These are phyloP conservation scores for Quercus suber DNA, from an alignment of 306 rosid genomes.

Conservation along the genomic window DNA sequence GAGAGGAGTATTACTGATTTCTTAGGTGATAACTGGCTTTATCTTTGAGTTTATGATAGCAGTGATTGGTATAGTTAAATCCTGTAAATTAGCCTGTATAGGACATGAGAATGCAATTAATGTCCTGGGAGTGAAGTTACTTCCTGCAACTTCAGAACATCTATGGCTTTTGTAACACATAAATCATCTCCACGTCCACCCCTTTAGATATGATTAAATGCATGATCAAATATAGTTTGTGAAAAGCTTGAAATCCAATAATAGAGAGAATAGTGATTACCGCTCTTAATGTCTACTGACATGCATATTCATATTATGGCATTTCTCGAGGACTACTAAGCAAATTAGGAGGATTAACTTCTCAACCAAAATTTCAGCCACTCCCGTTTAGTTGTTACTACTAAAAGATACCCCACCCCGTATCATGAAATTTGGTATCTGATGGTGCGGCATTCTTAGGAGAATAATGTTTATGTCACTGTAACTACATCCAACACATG, in stretches of 20 bases:
- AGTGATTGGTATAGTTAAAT: neutral
- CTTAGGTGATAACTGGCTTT: neutral
- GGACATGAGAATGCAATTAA: neutral
- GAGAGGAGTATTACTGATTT: neutral
- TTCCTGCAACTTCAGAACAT: too few relatives aligned
- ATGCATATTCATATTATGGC: too few relatives aligned
- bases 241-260: neutral
- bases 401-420: neutral
- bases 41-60: neutral
- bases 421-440: neutral
- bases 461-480: neutral
- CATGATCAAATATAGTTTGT: neutral
- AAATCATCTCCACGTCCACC: too few relatives aligned
- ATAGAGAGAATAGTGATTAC: too few relatives aligned
- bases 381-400: neutral
- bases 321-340: neutral
- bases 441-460: neutral
- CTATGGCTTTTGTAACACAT: too few relatives aligned
- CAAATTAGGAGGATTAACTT: neutral
- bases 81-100: neutral
- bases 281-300: too few relatives aligned
- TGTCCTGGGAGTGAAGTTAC: neutral
- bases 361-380: neutral
- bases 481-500: too few relatives aligned
- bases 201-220: neutral